phyloP scores from a whole-genome alignment of 192 early-diverging fungal genomes.

The Entrophospora sp. region DNA sequence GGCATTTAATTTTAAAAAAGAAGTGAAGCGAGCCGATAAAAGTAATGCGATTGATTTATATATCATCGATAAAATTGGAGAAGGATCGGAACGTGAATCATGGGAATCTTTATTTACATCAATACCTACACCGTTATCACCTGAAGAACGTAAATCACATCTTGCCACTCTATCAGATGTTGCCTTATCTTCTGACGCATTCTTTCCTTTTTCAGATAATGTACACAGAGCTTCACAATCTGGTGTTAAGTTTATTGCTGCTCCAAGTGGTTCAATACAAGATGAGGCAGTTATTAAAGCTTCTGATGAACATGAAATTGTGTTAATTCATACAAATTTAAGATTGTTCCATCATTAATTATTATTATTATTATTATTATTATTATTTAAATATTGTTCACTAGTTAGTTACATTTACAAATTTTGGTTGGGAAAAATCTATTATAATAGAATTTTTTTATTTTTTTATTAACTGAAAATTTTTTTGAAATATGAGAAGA shows the following conservation, averaged over 20 bases:
- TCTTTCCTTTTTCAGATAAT: conserved; percentile 99
- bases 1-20: conserved; percentile 76
- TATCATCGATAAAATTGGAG: conserved; percentile 81
- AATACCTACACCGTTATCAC: conserved; percentile 73
- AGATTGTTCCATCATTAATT: conserved; percentile 98
- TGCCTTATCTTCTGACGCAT: conserved; percentile 91
- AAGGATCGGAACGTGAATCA: conserved; percentile 52
- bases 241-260: conserved; percentile 84
- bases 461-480: too few relatives aligned
- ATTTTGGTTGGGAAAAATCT: too few relatives aligned
- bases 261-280: conserved; percentile 85
- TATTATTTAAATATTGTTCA: too few relatives aligned
- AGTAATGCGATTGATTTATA: conserved; percentile 97
- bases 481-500: too few relatives aligned
- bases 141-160: conserved; percentile 69
- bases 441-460: too few relatives aligned
- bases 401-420: too few relatives aligned
- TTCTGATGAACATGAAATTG: conserved; percentile 77
- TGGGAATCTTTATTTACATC: conserved; percentile 77
- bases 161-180: conserved; percentile 62
- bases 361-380: too few relatives aligned
- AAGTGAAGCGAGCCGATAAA: conserved; percentile 87
- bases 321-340: conserved; percentile 76
- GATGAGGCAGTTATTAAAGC: conserved; percentile 75
- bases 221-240: conserved; percentile 74